Conservation (phyloP, 73 alveolate species). For the Paramecium caudatum region DNA sequence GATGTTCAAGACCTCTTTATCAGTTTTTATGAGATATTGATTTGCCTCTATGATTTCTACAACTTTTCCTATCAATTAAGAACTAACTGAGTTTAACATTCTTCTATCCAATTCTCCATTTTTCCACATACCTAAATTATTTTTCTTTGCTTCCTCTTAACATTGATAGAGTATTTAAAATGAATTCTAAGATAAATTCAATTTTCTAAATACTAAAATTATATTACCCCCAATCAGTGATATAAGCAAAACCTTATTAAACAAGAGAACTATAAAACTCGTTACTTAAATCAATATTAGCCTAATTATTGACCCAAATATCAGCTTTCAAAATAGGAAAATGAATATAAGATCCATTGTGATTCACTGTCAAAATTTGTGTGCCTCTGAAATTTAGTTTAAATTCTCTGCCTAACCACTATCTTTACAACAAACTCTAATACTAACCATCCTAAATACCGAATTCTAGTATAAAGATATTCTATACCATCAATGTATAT, state of each 20-base stretch:
- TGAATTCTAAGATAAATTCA: background rate
- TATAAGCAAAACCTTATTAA: conserved; percentile 30
- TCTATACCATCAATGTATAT: conserved; percentile 52
- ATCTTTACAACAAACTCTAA: background rate
- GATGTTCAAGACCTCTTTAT: background rate
- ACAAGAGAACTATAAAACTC: conserved; percentile 23
- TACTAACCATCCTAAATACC: background rate
- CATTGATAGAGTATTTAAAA: background rate
- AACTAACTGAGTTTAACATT: conserved; percentile 47
- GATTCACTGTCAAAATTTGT: background rate
- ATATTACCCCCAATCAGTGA: conserved; percentile 60
- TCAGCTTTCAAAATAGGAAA: conserved; percentile 38
- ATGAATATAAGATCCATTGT: background rate
- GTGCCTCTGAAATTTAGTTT: conserved; percentile 8
- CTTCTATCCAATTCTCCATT: conserved; percentile 65
- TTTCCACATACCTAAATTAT: conserved; percentile 54
- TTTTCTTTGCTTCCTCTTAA: conserved; percentile 31
- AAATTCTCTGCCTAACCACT: conserved; percentile 21
- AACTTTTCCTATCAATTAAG: conserved; percentile 3
- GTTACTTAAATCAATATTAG: background rate
- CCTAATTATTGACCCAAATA: background rate
- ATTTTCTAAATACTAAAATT: background rate
- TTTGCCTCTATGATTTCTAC: conserved; percentile 46
- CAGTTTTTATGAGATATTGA: conserved; percentile 25
- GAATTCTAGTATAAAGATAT: background rate